These are phyloP conservation scores for Pleoardoris graminearum DNA, from an alignment of 2,329 filamentous ascomycete species.

Conservation along the genomic window DNA sequence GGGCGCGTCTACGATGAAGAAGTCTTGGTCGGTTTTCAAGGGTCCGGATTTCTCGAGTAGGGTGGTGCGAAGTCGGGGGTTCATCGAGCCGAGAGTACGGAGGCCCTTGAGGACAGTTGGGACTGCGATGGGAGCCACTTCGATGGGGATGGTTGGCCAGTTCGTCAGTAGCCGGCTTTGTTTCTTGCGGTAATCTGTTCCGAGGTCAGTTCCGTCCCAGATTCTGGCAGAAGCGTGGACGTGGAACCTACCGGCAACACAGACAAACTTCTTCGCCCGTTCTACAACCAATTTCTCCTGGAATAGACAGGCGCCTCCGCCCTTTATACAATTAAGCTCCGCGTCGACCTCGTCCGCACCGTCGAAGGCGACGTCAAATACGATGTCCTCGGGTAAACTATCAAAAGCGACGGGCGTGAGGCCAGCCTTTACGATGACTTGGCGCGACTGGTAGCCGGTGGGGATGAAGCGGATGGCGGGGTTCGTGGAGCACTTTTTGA, in stretches of 20 bases:
- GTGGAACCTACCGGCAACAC: constrained; percentile 70
- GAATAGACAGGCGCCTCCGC: constrained; percentile 94
- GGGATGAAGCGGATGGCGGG: constrained; percentile 79
- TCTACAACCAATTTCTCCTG: constrained; percentile 96
- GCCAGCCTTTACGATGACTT: constrained; percentile 79
- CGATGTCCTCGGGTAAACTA: constrained; percentile 64
- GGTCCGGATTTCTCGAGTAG: constrained; percentile 79
- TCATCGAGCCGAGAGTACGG: constrained; percentile 69
- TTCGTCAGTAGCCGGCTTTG: constrained; percentile 71
- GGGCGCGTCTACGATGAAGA: constrained; percentile 90
- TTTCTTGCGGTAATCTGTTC: constrained; percentile 83
- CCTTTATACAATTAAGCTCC: constrained; percentile 95
- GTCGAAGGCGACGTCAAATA: constrained; percentile 91
- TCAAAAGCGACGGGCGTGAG: constrained; percentile 78
- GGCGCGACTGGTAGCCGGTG: constrained; percentile 87
- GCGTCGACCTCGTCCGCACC: constrained; percentile 96
- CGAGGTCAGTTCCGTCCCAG: background rate
- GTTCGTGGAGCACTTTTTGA: constrained; percentile 52
- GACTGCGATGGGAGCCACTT: constrained; percentile 85
- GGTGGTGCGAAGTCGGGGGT: constrained; percentile 72
- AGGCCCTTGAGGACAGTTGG: constrained; percentile 76
- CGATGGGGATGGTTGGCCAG: constrained; percentile 89
- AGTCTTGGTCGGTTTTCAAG: constrained; percentile 81
- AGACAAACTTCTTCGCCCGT: constrained; percentile 81
- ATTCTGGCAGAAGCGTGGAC: background rate